Evolutionary conservation across 331 rosid genomes (phyloP).

Genomic region (Acacia concinna): DNA sequence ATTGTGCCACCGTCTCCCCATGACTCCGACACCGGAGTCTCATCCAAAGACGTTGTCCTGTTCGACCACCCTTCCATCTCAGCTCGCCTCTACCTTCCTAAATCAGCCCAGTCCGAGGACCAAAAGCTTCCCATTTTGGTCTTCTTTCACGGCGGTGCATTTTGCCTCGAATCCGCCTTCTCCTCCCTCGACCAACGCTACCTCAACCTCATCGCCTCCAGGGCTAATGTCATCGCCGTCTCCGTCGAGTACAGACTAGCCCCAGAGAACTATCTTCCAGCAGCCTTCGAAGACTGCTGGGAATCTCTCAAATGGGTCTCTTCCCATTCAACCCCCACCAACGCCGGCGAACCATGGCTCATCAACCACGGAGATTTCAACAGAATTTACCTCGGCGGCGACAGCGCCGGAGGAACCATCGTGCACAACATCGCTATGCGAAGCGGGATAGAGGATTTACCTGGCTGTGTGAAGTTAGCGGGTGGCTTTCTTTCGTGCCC

Average conservation of each 20-base stretch:
- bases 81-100: constrained; percentile 54
- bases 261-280: constrained; percentile 57
- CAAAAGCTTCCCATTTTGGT: constrained; percentile 56
- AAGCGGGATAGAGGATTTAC: constrained; percentile 36
- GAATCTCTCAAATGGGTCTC: constrained; percentile 53
- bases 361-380: constrained; percentile 41
- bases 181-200: constrained; percentile 57
- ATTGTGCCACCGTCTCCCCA: constrained; percentile 40
- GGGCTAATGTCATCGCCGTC: constrained; percentile 46
- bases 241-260: constrained; percentile 63
- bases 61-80: constrained; percentile 46
- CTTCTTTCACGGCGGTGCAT: constrained; percentile 71
- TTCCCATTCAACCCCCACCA: constrained; percentile 29
- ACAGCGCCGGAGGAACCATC: constrained; percentile 61
- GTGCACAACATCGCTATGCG: constrained; percentile 46
- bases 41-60: constrained; percentile 59
- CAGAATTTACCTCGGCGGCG: constrained; percentile 56
- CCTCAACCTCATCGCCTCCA: constrained; percentile 49
- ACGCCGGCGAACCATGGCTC: constrained; percentile 47
- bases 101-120: background rate
- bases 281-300: constrained; percentile 64
- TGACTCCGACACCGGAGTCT: constrained; percentile 51
- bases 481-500: constrained; percentile 51
- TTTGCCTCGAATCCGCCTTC: constrained; percentile 68
- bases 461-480: constrained; percentile 35